phyloP scores from a whole-genome alignment of 129 eudicot genomes.

The Flaveria trinervia region DNA sequence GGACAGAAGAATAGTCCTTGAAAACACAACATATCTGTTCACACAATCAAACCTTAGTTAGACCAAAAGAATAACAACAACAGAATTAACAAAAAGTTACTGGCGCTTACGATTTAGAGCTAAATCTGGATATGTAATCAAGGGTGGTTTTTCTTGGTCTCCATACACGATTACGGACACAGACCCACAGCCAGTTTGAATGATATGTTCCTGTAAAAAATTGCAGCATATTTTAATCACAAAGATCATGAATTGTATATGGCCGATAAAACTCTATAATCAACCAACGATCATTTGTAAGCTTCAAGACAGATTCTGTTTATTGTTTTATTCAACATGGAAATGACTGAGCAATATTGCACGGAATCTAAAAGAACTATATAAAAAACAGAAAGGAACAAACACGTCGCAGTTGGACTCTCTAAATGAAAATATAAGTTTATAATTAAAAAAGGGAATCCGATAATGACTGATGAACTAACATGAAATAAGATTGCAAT shows the following conservation, averaged over 20 bases:
- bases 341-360: conserved; percentile 5
- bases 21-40: conserved; percentile 91
- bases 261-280: not conserved
- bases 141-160: conserved; percentile 89
- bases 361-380: conserved; percentile 13
- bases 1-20: conserved; percentile 99
- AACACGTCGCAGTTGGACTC: conserved; percentile 34
- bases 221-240: conserved; percentile 17
- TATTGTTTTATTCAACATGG: conserved; percentile 18
- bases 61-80: not conserved
- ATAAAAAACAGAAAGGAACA: conserved; percentile 16
- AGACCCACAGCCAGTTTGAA: conserved; percentile 75
- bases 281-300: conserved; percentile 13
- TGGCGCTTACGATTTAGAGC: conserved; percentile 86
- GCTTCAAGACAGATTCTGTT: conserved; percentile 25
- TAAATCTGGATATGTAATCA: conserved; percentile 95
- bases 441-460: conserved; percentile 28
- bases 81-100: not conserved
- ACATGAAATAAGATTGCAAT: conserved; percentile 39
- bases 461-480: conserved; percentile 40
- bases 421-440: conserved; percentile 28
- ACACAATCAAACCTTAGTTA: not conserved
- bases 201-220: conserved; percentile 69
- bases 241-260: not conserved
- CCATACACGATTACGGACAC: conserved; percentile 96